Conservation (phyloP, 352 stramenopile genomes). For the Globisporangium middletonii region DNA sequence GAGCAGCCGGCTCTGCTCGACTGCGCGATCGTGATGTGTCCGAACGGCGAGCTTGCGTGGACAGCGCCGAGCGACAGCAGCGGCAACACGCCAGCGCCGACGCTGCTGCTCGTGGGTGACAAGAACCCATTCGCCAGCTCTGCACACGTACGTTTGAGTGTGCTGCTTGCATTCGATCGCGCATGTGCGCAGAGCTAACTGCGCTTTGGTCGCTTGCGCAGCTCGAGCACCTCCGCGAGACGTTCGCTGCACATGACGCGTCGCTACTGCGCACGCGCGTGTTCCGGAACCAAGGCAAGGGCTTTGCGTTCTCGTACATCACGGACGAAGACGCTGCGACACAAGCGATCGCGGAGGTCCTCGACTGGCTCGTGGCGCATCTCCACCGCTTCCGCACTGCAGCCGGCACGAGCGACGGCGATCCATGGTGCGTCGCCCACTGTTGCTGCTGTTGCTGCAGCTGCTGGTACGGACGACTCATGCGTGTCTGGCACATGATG, state of each 20-base stretch:
- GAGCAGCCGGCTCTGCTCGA: conserved; percentile 36
- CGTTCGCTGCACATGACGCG: conserved; percentile 20
- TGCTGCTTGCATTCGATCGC: background rate
- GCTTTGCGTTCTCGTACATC: conserved; percentile 87
- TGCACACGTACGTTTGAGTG: conserved; percentile 37
- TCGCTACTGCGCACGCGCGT: conserved; percentile 30
- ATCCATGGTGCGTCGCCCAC: conserved; percentile 40
- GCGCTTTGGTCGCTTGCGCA: conserved; percentile 7
- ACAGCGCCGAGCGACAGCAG: conserved; percentile 10
- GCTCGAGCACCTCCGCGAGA: conserved; percentile 46
- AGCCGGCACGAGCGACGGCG: conserved; percentile 68
- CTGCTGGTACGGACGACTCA: background rate
- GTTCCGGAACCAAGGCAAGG: conserved; percentile 67
- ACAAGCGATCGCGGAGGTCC: conserved; percentile 75
- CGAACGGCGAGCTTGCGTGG: conserved; percentile 40
- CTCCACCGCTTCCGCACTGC: conserved; percentile 78
- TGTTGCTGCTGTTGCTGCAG: background rate
- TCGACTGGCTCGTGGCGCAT: conserved; percentile 82
- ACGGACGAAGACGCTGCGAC: conserved; percentile 87
- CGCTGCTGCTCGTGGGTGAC: conserved; percentile 62
- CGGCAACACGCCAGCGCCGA: conserved; percentile 22
- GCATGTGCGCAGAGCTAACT: background rate
- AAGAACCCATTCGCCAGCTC: conserved; percentile 58
- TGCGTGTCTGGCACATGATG: background rate
- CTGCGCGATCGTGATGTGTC: conserved; percentile 68